A percentile compares a stretch with the other conserved stretches of the same genome.
phyloP scores from a whole-genome alignment of 345 rosid genomes.

The Eucalyptus curtisii region DNA sequence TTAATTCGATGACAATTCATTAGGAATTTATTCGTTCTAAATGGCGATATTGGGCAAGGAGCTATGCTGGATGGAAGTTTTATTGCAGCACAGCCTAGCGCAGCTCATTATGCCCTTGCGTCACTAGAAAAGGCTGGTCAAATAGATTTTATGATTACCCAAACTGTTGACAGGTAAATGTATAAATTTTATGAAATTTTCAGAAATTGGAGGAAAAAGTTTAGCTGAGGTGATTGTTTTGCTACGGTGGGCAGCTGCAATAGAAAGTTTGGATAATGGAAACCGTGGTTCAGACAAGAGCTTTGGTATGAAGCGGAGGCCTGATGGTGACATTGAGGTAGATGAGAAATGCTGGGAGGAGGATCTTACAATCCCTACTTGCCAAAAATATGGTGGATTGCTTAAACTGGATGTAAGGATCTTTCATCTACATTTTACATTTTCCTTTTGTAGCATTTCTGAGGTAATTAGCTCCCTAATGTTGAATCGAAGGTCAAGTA shows the following conservation, averaged over 20 bases:
- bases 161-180: constrained; percentile 77
- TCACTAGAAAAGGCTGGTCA: constrained; percentile 70
- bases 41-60: constrained; percentile 75
- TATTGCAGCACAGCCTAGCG: constrained; percentile 62
- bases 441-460: not conserved
- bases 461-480: not conserved
- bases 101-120: constrained; percentile 73
- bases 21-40: constrained; percentile 65
- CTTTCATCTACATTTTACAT: not conserved
- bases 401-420: constrained; percentile 74
- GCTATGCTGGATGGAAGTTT: constrained; percentile 90
- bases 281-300: constrained; percentile 73
- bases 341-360: constrained; percentile 95
- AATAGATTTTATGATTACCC: constrained; percentile 62
- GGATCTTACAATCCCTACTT: constrained; percentile 20
- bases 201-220: not conserved
- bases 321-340: constrained; percentile 92
- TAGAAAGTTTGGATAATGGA: constrained; percentile 69
- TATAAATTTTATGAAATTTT: not conserved
- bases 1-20: not conserved
- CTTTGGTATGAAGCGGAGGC: constrained; percentile 96
- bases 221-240: not conserved
- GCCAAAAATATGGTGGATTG: constrained; percentile 66
- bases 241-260: constrained; percentile 78
- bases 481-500: not conserved